phyloP scores from a whole-genome alignment of 371 early-diverging fungal genomes.

The Apophysomyces ossiformis region DNA sequence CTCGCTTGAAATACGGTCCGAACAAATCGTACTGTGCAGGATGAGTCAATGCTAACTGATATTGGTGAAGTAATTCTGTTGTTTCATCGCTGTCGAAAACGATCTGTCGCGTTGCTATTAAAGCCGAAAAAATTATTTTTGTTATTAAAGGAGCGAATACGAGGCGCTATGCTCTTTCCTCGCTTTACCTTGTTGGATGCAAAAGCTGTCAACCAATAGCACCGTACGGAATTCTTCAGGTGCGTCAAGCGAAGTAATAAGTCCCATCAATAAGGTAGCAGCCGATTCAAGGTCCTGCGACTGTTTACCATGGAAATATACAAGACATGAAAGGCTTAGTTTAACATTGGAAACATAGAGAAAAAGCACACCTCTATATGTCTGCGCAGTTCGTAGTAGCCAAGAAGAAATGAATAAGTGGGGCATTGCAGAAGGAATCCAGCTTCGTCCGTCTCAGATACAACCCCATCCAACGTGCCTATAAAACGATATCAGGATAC shows the following conservation, averaged over 20 bases:
- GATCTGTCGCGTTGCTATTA: not conserved
- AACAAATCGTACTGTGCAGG: conserved; percentile 1
- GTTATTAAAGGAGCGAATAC: not conserved
- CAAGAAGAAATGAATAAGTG: conserved; percentile 25
- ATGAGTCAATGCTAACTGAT: conserved; percentile 10
- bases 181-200: conserved; percentile 16
- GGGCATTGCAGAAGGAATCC: conserved; percentile 19
- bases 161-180: not conserved
- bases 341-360: not conserved
- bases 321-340: not conserved
- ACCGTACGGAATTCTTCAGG: conserved; percentile 22
- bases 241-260: conserved; percentile 14
- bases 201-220: conserved; percentile 20
- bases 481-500: not conserved
- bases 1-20: conserved; percentile 13
- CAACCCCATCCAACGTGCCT: conserved; percentile 21
- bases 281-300: conserved; percentile 3
- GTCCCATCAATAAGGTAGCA: conserved; percentile 11
- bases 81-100: conserved; percentile 22
- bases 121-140: not conserved
- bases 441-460: conserved; percentile 17
- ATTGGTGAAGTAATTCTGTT: conserved; percentile 18
- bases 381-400: conserved; percentile 23
- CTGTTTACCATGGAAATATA: not conserved
- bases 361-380: conserved; percentile 15